These are phyloP conservation scores for Puccinellia tenuiflora DNA, from an alignment of 176 grass and related monocot genomes.

Conservation along the genomic window DNA sequence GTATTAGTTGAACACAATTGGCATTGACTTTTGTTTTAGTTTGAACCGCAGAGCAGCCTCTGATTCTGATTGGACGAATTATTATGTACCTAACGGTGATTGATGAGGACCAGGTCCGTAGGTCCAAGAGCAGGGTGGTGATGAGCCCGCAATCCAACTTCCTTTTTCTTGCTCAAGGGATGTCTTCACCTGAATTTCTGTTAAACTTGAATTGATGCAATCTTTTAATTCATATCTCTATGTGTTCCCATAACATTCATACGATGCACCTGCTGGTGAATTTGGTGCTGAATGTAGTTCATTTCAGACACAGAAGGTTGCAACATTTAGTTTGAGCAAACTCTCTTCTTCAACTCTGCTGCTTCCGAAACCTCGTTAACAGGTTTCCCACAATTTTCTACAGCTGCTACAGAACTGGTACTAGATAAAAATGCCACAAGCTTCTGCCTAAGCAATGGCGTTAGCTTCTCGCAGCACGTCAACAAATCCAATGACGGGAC, in stretches of 20 bases:
- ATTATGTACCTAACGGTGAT: background rate
- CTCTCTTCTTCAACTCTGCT: conserved; percentile 23
- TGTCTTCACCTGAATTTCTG: background rate
- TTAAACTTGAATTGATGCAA: background rate
- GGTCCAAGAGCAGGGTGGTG: background rate
- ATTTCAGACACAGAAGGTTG: background rate
- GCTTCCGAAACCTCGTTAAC: conserved; percentile 2
- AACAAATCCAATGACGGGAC: conserved; percentile 57
- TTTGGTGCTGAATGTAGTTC: background rate
- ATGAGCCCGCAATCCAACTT: background rate
- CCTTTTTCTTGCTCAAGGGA: background rate
- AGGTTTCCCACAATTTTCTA: conserved; percentile 13
- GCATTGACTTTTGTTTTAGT: background rate
- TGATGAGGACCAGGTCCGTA: background rate
- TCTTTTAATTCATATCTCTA: background rate
- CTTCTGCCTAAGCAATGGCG: conserved; percentile 62
- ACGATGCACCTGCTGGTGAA: background rate
- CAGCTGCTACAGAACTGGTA: conserved; percentile 6
- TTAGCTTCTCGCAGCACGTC: conserved; percentile 51
- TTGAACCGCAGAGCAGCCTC: background rate
- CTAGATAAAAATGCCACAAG: conserved; percentile 42
- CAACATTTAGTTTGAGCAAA: conserved; percentile 28
- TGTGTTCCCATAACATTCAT: background rate
- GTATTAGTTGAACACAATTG: background rate
- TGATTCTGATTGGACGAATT: background rate